These are phyloP conservation scores for Brassica nigra DNA, from an alignment of 345 rosid genomes.

Conservation along the genomic window DNA sequence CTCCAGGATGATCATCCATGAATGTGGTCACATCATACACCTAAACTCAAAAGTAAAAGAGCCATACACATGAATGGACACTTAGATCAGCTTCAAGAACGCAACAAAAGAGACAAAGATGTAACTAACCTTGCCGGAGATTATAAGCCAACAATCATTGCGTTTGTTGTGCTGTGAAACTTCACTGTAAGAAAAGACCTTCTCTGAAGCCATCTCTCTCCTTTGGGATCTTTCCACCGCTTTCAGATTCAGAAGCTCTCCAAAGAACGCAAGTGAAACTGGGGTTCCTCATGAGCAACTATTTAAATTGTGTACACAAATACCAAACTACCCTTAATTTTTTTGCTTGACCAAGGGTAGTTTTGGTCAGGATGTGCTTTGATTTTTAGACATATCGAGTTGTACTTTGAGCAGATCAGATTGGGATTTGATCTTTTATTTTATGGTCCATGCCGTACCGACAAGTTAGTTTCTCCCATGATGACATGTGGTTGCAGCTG, in stretches of 20 bases:
- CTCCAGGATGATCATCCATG: slow-evolving; percentile 99
- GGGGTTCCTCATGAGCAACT: slow-evolving; percentile 14
- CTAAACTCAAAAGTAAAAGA: slow-evolving; percentile 41
- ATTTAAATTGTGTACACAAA: neutral
- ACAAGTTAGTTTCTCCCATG: neutral
- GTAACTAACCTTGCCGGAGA: slow-evolving; percentile 85
- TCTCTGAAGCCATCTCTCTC: slow-evolving; percentile 68
- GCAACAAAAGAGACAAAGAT: slow-evolving; percentile 35
- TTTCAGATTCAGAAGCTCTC: slow-evolving; percentile 21
- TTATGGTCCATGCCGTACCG: slow-evolving; percentile 6
- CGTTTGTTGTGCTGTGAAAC: slow-evolving; percentile 72
- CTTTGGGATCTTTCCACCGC: slow-evolving; percentile 3
- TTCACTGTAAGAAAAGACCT: slow-evolving; percentile 63
- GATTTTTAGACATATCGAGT: slow-evolving; percentile 3
- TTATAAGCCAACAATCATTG: slow-evolving; percentile 91
- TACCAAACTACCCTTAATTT: neutral
- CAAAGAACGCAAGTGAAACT: neutral
- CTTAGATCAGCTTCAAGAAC: neutral
- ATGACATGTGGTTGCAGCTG: slow-evolving; percentile 15
- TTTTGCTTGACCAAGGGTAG: slow-evolving; percentile 17
- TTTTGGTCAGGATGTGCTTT: slow-evolving; percentile 25
- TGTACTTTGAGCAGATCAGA: slow-evolving; percentile 2
- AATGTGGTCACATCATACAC: slow-evolving; percentile 92
- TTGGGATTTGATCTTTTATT: neutral
- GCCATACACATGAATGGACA: neutral